Base-by-base conservation (phyloP, 106 monocot genomes). In the Xerophyta viscosa region DNA sequence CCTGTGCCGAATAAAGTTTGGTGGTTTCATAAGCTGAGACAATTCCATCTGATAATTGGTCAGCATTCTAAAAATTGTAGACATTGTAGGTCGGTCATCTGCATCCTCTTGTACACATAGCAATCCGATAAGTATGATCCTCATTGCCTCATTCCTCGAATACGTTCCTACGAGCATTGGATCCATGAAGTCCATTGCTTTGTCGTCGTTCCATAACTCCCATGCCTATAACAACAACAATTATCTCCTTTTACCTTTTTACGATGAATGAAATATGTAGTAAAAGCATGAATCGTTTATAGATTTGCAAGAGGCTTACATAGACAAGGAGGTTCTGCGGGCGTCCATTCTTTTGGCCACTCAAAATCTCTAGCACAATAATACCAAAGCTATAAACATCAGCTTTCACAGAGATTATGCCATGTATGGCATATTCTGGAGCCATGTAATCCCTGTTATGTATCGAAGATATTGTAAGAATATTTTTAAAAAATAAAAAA, bases 381-480 rank as follows among this genome's bases (percentile, higher is more conserved):
- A 45, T 17, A 8, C 61, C 61, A 37, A 62, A 62, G 49, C 61
- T 62, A 28, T 62, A 62, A 0, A 62, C 61, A 48, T 62, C 61
- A 1, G 61, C 48, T 20, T 62, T 62, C 23, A 49, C 31, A 3
- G 61, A 62, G 36, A 49, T 48, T 14, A 49, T 20, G 48, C 61
- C 61, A 11, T 50, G 28, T 37, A 49, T 48, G 30, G 49, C 49
- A 50, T 50, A 62, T 33, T 62, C 61, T 24, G 61, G 61, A 15
- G 61, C 30, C 49, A 62, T 62, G 22, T 62, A 62, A 14, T 46
- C 60, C 0, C 58, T 58, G 58, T 33, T 10, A 33, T 6, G 10
- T 10, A 33, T 33, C 10, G 7, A 10, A 33, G 10, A 5, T 6
- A 33, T 6, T 33, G 10, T 33, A 33, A 33, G 33, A 33, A 33